Base-by-base conservation (phyloP, 1,284 basidiomycete species). In the Austroboletus novae-zelandiae region DNA sequence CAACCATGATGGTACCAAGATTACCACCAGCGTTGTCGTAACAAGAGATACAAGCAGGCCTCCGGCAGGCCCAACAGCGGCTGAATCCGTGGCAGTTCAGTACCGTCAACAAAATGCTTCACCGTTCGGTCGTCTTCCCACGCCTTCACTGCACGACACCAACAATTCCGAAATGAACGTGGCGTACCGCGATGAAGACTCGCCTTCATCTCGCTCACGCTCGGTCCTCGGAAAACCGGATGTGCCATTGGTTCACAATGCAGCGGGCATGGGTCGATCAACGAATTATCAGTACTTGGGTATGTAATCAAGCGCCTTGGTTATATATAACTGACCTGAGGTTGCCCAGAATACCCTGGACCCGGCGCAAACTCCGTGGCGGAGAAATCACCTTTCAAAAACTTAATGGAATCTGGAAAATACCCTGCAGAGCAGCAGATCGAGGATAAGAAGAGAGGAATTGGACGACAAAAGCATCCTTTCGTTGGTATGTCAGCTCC, bases 341-440 rank as follows among this genome's bases (percentile, higher is more conserved):
- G 10, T 40, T 45, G 29, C 6, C 17, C 57, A 86, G 84, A 86
- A 57, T 86, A 83, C 58, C 76, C 77, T 25, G 84, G 86, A 53
- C 79, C 82, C 23, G 58, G 52, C 14, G 58, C 60, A 41, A 54
- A 59, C 18, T 49, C 58, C 29, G 50, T 61, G 15, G 50, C 64
- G 35, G 72, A 79, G 63, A 74, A 75, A 51, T 60, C 66, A 6
- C 66, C 74, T 2, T 64, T 83, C 4, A 58, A 62, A 23, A 66
- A 62, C 37, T 71, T 82, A 34, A 54, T 83, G 18, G 66, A 67
- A 34, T 59, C 56, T 17, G 78, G 76, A n/a, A 74, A 71, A 59
- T 83, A 85, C 50, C 86, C 89, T 0, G 54, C 93, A n/a, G 79
- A 89, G 55, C 89, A 93, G 62, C 79, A 87, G 40, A 93, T 94